Evolutionary conservation across 2,329 filamentous ascomycete species (phyloP), one percentile per base, ranked within the genome.

Genomic region (Colletotrichum spaethianum): DNA sequence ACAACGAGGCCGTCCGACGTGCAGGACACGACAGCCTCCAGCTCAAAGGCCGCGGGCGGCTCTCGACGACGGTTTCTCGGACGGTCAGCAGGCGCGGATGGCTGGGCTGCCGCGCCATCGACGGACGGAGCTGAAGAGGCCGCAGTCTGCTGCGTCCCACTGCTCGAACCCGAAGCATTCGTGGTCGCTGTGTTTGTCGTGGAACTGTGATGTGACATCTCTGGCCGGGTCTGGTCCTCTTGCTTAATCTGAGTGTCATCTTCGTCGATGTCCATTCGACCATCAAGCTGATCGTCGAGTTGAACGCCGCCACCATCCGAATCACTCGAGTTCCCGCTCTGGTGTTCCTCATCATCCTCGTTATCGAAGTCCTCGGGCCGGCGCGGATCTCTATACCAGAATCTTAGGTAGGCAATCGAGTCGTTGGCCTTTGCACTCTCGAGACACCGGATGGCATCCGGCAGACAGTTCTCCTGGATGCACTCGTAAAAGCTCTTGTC

Each of bases 21-120:
- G 82, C 94, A 97, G 0, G 94, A 97, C 6, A 97, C 92, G n/a
- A 97, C 94, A 2, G 94, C 94, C 82, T 97, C 94, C 4, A 97
- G 84, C 82, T 97, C 94, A 63, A 94, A 86, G 1, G 87, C 86
- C 2, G 82, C 82, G 8, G 83, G 78, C 0, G 76, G 76, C 36
- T 79, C 78, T 18, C 78, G 76, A 44, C 74, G 76, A 18, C 78
- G 61, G 38, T 55, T 63, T 44, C 72, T 76, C 75, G 72, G 46
- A 77, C 77, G 46, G 31, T 38, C 70, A 16, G 70, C 55, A 42
- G 70, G 61, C 26, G 67, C 28, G 4, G 55, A 60, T 23, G 52
- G 28, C 38, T 55, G 64, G 28, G 55, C 48, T 11, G 60, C 65
- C 23, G 59, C 26, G n/a, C 53, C 70, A 26, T 69, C 66, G 23